Percentiles rank a stretch among this genome's conserved stretches.
Conservation (phyloP, 1,139 yeast species). For the Pichia sp. region DNA sequence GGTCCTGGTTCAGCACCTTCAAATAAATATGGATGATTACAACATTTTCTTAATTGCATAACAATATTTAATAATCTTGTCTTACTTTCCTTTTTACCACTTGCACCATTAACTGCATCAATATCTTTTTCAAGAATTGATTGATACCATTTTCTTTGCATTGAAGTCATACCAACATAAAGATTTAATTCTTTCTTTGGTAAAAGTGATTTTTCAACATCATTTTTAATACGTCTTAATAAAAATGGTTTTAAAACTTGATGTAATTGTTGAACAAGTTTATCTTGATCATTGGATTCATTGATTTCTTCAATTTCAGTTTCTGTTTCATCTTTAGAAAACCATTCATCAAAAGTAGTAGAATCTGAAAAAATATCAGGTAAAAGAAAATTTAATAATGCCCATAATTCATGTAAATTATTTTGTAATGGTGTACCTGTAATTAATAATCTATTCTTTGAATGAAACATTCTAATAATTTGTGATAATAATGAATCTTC, state of each 20-base stretch:
- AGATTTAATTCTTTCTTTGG: conserved; percentile 72
- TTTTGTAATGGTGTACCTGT: conserved; percentile 83
- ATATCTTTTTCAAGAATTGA: conserved; percentile 71
- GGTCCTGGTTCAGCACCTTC: conserved; percentile 91
- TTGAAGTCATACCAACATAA: conserved; percentile 66
- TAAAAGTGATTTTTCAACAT: conserved; percentile 68
- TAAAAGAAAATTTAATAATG: conserved; percentile 62
- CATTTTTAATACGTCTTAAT: conserved; percentile 68
- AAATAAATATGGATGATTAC: conserved; percentile 76
- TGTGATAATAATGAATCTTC: conserved; percentile 72
- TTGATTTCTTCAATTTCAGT: conserved; percentile 26
- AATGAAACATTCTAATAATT: conserved; percentile 66
- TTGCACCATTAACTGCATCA: conserved; percentile 78
- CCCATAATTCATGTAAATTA: conserved; percentile 77
- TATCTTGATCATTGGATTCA: conserved; percentile 21
- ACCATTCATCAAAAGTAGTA: conserved; percentile 72
- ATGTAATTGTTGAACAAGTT: conserved; percentile 71
- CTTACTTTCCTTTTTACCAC: conserved; percentile 68
- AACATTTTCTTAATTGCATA: conserved; percentile 78
- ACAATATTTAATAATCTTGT: conserved; percentile 71
- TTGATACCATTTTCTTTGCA: conserved; percentile 75
- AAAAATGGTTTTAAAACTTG: conserved; percentile 77
- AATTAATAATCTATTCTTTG: conserved; percentile 61
- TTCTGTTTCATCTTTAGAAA: conserved; percentile 33
- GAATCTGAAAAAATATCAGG: conserved; percentile 78